phyloP scores from a whole-genome alignment of 768 basidiomycete genomes.

The Kwoniella heveanensis region DNA sequence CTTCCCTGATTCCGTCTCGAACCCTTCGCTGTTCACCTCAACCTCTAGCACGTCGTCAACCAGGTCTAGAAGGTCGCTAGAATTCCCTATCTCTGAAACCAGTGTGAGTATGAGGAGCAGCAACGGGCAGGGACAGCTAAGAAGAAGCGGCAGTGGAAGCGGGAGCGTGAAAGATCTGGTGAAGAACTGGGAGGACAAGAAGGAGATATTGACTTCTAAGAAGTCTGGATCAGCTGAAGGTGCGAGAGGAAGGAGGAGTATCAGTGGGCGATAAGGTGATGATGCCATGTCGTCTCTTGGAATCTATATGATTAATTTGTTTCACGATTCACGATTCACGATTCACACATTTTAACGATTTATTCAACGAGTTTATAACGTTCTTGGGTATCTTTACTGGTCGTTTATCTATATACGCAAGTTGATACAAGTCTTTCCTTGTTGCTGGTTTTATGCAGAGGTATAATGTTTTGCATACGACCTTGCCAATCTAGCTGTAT shows the following conservation, averaged over 20 bases:
- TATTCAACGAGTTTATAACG: not conserved
- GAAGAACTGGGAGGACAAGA: constrained; percentile 32
- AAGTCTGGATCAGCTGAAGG: too few relatives aligned
- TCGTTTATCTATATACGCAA: not conserved
- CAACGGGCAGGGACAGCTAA: too few relatives aligned
- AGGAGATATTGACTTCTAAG: not conserved
- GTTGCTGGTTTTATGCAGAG: too few relatives aligned
- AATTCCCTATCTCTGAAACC: too few relatives aligned
- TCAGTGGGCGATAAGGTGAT: not conserved
- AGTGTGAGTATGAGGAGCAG: not conserved
- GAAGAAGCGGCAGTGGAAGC: not conserved
- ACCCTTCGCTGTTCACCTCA: not conserved
- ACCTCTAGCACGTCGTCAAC: not conserved
- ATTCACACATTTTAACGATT: constrained; percentile 1
- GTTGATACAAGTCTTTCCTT: not conserved
- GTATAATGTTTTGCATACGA: too few relatives aligned
- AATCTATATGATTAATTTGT: too few relatives aligned
- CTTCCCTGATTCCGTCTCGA: constrained; percentile 28
- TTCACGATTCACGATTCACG: not conserved
- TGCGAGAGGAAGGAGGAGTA: not conserved
- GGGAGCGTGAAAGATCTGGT: constrained; percentile 41
- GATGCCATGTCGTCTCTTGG: too few relatives aligned
- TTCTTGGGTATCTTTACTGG: constrained; percentile 3
- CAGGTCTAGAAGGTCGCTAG: not conserved
- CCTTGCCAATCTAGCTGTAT: too few relatives aligned